Evolutionary conservation across 2,329 filamentous ascomycete species (phyloP).

Genomic region (Lomentospora prolificans): DNA sequence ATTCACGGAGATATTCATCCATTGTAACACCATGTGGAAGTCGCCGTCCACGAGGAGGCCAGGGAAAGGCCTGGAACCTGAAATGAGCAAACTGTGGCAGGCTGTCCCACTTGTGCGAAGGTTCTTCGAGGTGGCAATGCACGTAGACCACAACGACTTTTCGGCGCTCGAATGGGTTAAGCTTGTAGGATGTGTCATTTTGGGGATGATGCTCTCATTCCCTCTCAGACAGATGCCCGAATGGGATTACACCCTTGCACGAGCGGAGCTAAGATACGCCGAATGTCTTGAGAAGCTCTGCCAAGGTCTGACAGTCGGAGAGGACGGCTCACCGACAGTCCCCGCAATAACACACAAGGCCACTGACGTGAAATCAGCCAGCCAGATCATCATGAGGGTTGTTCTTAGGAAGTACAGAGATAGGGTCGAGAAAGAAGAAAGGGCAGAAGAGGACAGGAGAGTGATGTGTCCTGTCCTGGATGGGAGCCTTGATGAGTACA

Average conservation of each 20-base stretch:
- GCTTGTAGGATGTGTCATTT: not conserved
- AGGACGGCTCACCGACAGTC: not conserved
- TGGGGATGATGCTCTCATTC: not conserved
- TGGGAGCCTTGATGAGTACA: constrained; percentile 35
- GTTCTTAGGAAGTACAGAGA: constrained; percentile 35
- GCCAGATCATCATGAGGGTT: constrained; percentile 34
- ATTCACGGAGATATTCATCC: constrained; percentile 2
- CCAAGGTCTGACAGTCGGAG: constrained; percentile 12
- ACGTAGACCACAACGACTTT: not conserved
- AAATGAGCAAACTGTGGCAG: not conserved
- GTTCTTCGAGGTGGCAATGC: not conserved
- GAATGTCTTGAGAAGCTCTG: constrained; percentile 28
- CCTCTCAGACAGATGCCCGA: not conserved
- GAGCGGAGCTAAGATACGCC: constrained; percentile 28
- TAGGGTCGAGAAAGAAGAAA: constrained; percentile 21
- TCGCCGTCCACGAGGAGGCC: not conserved
- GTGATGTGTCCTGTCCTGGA: constrained; percentile 41
- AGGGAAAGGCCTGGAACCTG: not conserved
- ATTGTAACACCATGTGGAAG: not conserved
- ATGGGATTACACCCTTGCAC: constrained; percentile 26
- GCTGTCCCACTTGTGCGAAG: not conserved
- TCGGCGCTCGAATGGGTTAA: constrained; percentile 1
- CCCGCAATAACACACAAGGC: constrained; percentile 18
- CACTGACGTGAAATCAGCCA: constrained; percentile 34
- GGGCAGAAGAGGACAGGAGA: constrained; percentile 13